Conservation (phyloP, 768 basidiomycete genomes). For the Chlorophyllum brunneum region DNA sequence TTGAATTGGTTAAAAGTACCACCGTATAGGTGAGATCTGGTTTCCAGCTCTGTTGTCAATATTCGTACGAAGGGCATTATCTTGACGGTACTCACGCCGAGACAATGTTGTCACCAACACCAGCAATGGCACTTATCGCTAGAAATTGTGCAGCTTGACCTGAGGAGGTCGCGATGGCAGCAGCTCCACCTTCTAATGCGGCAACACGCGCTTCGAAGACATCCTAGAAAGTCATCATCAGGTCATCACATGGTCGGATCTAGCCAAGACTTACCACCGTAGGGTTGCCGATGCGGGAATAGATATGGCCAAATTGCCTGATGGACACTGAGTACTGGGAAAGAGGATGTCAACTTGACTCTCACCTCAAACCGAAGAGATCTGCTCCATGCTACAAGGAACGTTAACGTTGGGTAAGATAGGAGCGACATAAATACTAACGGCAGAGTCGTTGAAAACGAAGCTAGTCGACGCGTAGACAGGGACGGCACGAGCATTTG, state of each 20-base stretch:
- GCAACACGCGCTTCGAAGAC: constrained; percentile 80
- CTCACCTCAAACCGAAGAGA: constrained; percentile 59
- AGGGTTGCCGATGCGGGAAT: constrained; percentile 67
- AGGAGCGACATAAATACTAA: constrained; percentile 23
- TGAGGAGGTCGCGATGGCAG: constrained; percentile 69
- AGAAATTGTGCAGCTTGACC: constrained; percentile 80
- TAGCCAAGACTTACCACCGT: constrained; percentile 43
- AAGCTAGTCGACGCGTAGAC: constrained; percentile 75
- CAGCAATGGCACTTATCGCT: constrained; percentile 56
- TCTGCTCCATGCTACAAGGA: constrained; percentile 62
- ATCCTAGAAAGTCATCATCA: constrained; percentile 36
- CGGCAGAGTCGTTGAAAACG: constrained; percentile 67
- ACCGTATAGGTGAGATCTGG: constrained; percentile 62
- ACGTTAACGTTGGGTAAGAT: background rate
- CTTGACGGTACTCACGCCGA: constrained; percentile 45
- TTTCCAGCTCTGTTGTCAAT: constrained; percentile 25
- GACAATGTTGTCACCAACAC: constrained; percentile 74
- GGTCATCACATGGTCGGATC: background rate
- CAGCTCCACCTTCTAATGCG: constrained; percentile 75
- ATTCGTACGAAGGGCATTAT: background rate
- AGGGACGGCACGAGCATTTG: constrained; percentile 72
- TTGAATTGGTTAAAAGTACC: constrained; percentile 78
- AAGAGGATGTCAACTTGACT: background rate
- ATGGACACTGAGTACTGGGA: background rate
- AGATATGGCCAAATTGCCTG: constrained; percentile 56